phyloP scores from a whole-genome alignment of 768 basidiomycete genomes.

The Neoboletus magnificus region DNA sequence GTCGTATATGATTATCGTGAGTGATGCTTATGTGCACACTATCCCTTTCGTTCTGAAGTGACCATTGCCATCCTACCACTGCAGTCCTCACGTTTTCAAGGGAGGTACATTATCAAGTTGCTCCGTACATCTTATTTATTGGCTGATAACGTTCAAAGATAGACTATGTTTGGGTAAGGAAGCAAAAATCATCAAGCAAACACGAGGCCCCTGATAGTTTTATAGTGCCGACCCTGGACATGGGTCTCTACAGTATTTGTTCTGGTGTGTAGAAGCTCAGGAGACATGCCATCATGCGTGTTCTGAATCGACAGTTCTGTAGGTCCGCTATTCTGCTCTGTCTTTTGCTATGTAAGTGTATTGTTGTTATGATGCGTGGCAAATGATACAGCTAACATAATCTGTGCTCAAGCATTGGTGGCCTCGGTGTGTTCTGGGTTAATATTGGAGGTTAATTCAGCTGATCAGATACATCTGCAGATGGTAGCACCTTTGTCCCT shows the following conservation, averaged over 20 bases:
- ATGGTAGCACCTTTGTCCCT: neutral
- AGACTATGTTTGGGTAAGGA: slow-evolving; percentile 1
- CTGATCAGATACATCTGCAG: neutral
- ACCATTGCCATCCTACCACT: neutral
- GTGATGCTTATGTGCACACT: neutral
- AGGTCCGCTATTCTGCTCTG: neutral
- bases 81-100: slow-evolving; percentile 3
- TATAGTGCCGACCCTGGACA: neutral
- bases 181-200: neutral
- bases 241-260: neutral
- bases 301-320: neutral
- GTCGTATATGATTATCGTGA: neutral
- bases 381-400: neutral
- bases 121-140: neutral
- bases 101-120: neutral
- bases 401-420: neutral
- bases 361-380: no score
- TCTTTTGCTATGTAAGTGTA: neutral
- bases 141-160: neutral
- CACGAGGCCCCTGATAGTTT: neutral
- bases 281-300: neutral
- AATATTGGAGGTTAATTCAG: neutral
- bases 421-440: neutral
- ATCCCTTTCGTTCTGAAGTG: neutral
- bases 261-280: neutral